Evolutionary conservation across 2,329 filamentous ascomycete species (phyloP), one percentile per base, ranked within the genome.

Genomic region (Chaetomium olivaceum): DNA sequence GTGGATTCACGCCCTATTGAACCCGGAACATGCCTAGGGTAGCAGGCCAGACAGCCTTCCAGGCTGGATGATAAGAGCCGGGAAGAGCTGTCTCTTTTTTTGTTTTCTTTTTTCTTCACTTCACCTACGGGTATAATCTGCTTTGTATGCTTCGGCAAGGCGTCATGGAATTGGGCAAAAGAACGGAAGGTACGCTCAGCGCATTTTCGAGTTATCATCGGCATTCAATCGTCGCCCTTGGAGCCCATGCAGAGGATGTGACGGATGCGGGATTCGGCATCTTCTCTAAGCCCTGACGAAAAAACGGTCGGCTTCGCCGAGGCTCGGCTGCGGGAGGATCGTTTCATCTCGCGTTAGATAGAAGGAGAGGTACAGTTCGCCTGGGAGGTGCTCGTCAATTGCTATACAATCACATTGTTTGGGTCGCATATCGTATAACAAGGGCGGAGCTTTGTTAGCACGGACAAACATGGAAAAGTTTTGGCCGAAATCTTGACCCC

Each of bases 1-100:
- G 88, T 73, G 88, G 87, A 68, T 90, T 81, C 76, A 78, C 83
- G 64, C 89, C 89, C 66, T 91, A 91, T 77, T 91, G 83, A 76
- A 5, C 21, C 1, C 31, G 4, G 16, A 65, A 33, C 21, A 25
- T 4, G 51, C 61, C 14, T 25, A 43, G 63, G 46, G 46, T 50
- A 39, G n/a, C 54, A 43, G 14, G 29, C 23, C 33, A 16, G 31
- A 1, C 58, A 62, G 46, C 54, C 46, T 58, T 59, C 46, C 14
- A 23, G 39, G 61, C 46, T 68, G 65, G 61, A 61, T 21, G 61
- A 63, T 66, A 64, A 58, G 56, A 66, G 31, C 52, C 51, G 36
- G 67, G 58, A 39, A 58, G 19, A 57, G 50, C 31, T 33, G 31
- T 29, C 29, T 36, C 23, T 56, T 57, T 39, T 48, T 57, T 19